Conservation (phyloP, 768 basidiomycete species). For the Mycena maculata region DNA sequence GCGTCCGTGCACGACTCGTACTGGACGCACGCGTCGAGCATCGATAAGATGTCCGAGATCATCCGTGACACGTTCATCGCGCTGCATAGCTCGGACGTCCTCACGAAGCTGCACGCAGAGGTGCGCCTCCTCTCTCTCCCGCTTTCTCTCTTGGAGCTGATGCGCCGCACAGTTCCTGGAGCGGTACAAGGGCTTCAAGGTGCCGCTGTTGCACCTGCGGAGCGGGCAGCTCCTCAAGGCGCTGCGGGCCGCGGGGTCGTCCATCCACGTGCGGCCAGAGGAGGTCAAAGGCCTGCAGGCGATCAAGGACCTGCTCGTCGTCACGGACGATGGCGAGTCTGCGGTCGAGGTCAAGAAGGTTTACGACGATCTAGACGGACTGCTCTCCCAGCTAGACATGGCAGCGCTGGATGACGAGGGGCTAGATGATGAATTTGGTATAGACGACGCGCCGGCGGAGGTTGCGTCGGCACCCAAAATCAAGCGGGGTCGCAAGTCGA, state of each 20-base stretch:
- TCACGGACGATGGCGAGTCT: slow-evolving; percentile 50
- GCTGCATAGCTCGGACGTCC: slow-evolving; percentile 89
- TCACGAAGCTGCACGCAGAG: slow-evolving; percentile 78
- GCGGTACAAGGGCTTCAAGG: slow-evolving; percentile 79
- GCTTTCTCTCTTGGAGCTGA: not conserved
- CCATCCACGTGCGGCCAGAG: slow-evolving; percentile 54
- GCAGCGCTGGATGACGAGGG: slow-evolving; percentile 33
- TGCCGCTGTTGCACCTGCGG: slow-evolving; percentile 66
- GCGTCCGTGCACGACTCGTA: slow-evolving; percentile 99
- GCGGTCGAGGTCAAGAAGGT: slow-evolving; percentile 45
- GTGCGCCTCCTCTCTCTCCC: slow-evolving; percentile 52
- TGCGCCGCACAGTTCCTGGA: slow-evolving; percentile 66
- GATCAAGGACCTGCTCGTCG: slow-evolving; percentile 50
- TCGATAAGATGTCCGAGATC: slow-evolving; percentile 88
- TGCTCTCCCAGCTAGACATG: slow-evolving; percentile 23
- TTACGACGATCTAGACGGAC: slow-evolving; percentile 26
- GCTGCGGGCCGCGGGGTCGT: slow-evolving; percentile 58
- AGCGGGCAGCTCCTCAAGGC: slow-evolving; percentile 50
- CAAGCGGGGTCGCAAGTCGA: slow-evolving; percentile 35
- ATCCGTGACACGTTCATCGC: slow-evolving; percentile 96
- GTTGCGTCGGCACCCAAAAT: not conserved
- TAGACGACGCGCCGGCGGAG: slow-evolving; percentile 35
- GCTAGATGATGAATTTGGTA: slow-evolving; percentile 35
- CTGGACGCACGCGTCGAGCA: slow-evolving; percentile 93
- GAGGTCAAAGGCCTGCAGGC: slow-evolving; percentile 48